phyloP scores from a whole-genome alignment of 1,139 yeast genomes.

The Candida tetrigidarum region DNA sequence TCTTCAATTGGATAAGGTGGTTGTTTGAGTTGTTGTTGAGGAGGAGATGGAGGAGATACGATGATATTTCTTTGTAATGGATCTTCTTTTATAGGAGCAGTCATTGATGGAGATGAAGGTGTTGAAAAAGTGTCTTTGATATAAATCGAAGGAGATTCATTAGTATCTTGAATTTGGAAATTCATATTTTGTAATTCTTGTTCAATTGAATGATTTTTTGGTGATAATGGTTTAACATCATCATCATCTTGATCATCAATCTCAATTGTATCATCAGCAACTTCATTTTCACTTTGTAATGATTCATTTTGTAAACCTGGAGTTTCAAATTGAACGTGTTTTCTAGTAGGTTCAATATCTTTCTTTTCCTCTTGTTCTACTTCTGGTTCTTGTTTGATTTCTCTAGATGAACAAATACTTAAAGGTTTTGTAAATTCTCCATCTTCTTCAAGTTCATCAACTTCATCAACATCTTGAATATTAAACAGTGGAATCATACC shows the following conservation, averaged over 20 bases:
- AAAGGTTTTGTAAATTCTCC: constrained; percentile 1
- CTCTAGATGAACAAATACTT: neutral
- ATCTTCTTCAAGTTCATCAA: neutral
- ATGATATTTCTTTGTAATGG: neutral
- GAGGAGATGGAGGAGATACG: neutral
- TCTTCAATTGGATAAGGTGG: constrained; percentile 1
- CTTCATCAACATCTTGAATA: constrained; percentile 18
- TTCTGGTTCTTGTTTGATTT: neutral
- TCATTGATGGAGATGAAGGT: too few relatives aligned
- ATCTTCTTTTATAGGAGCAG: neutral
- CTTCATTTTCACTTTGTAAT: neutral
- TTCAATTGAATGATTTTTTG: constrained; percentile 35
- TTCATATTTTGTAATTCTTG: constrained; percentile 34
- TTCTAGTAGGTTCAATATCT: neutral
- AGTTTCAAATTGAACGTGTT: neutral
- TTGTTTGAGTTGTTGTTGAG: neutral
- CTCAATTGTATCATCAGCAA: neutral
- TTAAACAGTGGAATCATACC: constrained; percentile 14
- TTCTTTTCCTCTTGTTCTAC: neutral
- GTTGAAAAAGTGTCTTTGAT: constrained; percentile 12
- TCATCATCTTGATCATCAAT: neutral
- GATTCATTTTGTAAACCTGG: constrained; percentile 5
- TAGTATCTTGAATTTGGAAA: constrained; percentile 20
- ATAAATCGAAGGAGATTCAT: constrained; percentile 18
- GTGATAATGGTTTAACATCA: constrained; percentile 32